Conservation (phyloP, 257 asterid species). For the Nyctanthes arbortristis region DNA sequence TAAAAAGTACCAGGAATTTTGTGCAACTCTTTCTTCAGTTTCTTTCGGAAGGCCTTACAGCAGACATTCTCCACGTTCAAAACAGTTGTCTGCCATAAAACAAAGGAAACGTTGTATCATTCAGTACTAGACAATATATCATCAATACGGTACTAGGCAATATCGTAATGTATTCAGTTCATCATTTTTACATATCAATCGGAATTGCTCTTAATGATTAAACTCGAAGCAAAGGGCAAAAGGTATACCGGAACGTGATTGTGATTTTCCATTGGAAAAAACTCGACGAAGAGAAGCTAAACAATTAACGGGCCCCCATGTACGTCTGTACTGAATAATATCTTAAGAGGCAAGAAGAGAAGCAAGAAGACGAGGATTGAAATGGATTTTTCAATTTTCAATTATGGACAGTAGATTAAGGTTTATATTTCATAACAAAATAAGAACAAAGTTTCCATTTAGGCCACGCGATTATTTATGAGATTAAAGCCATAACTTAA, state of each 20-base stretch:
- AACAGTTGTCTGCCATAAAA: constrained; percentile 23
- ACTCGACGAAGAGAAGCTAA: background rate
- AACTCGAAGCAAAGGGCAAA: background rate
- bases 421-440: constrained; percentile 1
- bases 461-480: background rate
- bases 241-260: constrained; percentile 12
- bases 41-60: constrained; percentile 27
- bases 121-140: background rate
- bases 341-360: background rate
- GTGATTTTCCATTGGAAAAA: constrained; percentile 14
- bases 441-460: background rate
- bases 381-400: background rate
- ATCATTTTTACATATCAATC: background rate
- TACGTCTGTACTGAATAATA: background rate
- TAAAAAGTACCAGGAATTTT: constrained; percentile 31
- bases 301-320: background rate
- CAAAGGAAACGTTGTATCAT: background rate
- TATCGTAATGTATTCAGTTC: background rate
- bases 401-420: background rate
- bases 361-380: background rate
- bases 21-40: constrained; percentile 27
- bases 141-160: background rate
- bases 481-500: constrained; percentile 11
- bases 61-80: constrained; percentile 32
- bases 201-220: background rate